Evolutionary conservation across 805 yeast genomes (phyloP), one percentile per base, ranked within the genome.

Genomic region (Candida montana): DNA sequence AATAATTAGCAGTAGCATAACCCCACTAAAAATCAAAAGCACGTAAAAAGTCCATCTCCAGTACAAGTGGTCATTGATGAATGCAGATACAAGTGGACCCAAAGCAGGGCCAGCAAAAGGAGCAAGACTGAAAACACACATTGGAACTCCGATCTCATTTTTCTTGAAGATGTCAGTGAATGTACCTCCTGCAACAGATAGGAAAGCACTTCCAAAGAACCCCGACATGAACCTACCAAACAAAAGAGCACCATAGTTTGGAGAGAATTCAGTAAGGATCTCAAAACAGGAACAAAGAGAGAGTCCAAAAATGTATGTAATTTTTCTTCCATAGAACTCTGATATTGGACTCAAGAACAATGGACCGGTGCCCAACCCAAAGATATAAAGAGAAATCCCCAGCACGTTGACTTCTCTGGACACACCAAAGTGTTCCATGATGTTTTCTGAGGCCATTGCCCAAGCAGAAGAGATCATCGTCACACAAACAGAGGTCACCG

Each of bases 11-110:
- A 59, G 61, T 46, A 79, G 67, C 49, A 78, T 65, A 2, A 74
- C 70, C 3, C 81, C 85, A 48, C 80, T 72, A 49, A 79, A 75
- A n/a, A 83, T 77, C 17, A 81, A 61, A 52, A 82, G 61, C 8
- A 79, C 73, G 51, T 74, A 74, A 52, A 83, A 83, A 13, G 80
- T 75, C 93, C 93, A 85, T 57, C 82, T 71, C 79, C 85, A 83
- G 35, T 65, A 55, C 20, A 62, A 54, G 34, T 69, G 57, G 20
- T 73, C 71, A 39, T 72, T 65, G 15, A 75, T 66, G 17, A 74
- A 78, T 27, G 79, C 79, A 37, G 81, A 77, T 3, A 80, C 65
- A 5, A 81, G 57, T 0, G 90, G 90, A 0, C 87, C 87, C 18
- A 81, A 52, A 1, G 81, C 72, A 2, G 93, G 91, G 0, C 91